phyloP scores from a whole-genome alignment of 2,329 filamentous ascomycete species.

The Fusarium penzigii region DNA sequence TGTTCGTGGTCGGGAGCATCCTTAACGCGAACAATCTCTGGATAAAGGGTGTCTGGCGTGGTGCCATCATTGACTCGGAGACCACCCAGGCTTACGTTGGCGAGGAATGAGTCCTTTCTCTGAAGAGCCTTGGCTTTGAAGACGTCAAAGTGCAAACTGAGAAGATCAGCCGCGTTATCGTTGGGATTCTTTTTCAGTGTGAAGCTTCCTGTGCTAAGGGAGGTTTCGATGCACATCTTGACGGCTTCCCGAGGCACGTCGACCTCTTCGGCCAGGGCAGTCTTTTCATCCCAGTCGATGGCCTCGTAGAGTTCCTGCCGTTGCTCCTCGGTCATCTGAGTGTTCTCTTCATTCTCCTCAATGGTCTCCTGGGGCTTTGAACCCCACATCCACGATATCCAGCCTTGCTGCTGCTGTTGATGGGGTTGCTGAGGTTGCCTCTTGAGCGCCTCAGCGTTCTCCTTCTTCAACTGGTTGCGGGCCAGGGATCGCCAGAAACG shows the following conservation, averaged over 20 bases:
- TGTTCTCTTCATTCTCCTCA: slow-evolving; percentile 67
- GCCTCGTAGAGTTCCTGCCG: slow-evolving; percentile 95
- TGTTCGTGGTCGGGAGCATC: slow-evolving; percentile 64
- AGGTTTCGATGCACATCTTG: slow-evolving; percentile 89
- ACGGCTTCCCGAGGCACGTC: slow-evolving; percentile 89
- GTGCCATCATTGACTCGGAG: slow-evolving; percentile 95
- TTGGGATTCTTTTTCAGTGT: slow-evolving; percentile 75
- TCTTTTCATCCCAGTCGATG: slow-evolving; percentile 98
- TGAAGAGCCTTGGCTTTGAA: slow-evolving; percentile 91
- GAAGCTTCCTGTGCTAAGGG: slow-evolving; percentile 93
- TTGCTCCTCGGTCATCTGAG: slow-evolving; percentile 91
- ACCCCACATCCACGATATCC: slow-evolving; percentile 92
- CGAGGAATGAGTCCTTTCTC: slow-evolving; percentile 85
- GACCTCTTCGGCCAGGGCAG: slow-evolving; percentile 81
- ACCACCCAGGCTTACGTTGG: slow-evolving; percentile 87
- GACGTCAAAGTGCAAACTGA: slow-evolving; percentile 90
- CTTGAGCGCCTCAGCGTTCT: slow-evolving; percentile 87
- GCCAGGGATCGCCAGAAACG: slow-evolving; percentile 96
- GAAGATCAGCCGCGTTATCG: slow-evolving; percentile 70
- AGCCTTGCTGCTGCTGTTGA: slow-evolving; percentile 73
- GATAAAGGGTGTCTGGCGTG: slow-evolving; percentile 85
- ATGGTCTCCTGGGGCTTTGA: slow-evolving; percentile 65
- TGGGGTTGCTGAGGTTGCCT: slow-evolving; percentile 54
- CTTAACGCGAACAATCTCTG: slow-evolving; percentile 95
- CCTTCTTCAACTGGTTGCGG: slow-evolving; percentile 91